Conservation (phyloP, 176 grass and related monocot genomes). For the Avena atlantica region DNA sequence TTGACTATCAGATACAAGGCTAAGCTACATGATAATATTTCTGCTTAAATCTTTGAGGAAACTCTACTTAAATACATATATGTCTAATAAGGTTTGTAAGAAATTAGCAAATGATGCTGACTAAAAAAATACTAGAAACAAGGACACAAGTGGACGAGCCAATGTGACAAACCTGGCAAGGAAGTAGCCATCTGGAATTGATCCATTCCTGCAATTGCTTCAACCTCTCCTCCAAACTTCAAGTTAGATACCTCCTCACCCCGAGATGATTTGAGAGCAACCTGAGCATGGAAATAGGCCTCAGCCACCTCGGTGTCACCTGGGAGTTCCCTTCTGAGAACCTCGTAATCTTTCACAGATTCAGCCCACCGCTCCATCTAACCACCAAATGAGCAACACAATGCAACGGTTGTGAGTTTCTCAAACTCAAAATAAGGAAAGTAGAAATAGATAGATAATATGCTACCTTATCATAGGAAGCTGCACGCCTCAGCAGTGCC, state of each 20-base stretch:
- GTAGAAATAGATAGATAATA: neutral
- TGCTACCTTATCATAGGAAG: conserved; percentile 82
- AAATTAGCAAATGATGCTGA: neutral
- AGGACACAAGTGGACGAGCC: neutral
- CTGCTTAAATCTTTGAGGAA: conserved; percentile 7
- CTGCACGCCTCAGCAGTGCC: conserved; percentile 93
- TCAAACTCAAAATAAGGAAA: conserved; percentile 27
- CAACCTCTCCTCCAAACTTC: conserved; percentile 96
- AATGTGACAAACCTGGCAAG: conserved; percentile 80
- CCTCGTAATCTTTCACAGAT: conserved; percentile 87
- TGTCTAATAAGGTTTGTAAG: neutral
- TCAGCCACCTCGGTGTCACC: conserved; percentile 86
- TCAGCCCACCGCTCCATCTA: conserved; percentile 88
- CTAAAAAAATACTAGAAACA: conserved; percentile 7
- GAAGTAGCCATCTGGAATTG: conserved; percentile 82
- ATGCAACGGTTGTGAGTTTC: conserved; percentile 15
- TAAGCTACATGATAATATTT: conserved; percentile 1
- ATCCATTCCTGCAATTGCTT: conserved; percentile 75
- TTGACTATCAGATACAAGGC: conserved; percentile 27
- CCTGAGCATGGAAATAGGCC: conserved; percentile 85
- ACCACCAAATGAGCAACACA: conserved; percentile 37
- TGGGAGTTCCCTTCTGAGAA: conserved; percentile 82
- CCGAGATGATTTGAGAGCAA: conserved; percentile 84
- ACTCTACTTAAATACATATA: neutral
- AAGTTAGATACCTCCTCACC: conserved; percentile 89